Conservation (phyloP, 225 moss, liverwort and hornwort species). For the Physcomitrellopsis africana region DNA sequence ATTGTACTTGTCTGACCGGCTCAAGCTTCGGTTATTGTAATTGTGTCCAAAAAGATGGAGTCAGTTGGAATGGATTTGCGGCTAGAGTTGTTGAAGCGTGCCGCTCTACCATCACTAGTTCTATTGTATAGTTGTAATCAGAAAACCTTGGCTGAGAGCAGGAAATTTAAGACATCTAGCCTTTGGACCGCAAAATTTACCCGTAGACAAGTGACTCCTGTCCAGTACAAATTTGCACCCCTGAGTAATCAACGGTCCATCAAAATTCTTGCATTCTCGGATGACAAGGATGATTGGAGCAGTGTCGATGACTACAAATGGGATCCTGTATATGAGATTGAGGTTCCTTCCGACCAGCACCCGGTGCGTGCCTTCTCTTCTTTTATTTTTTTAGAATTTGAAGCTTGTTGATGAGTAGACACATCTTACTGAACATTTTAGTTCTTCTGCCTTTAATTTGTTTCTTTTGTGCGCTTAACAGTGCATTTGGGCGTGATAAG, state of each 20-base stretch:
- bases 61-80: conserved; percentile 37
- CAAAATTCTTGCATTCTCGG: conserved; percentile 50
- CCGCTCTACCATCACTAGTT: conserved; percentile 24
- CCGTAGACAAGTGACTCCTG: conserved; percentile 27
- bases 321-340: conserved; percentile 66
- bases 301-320: conserved; percentile 53
- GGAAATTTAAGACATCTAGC: conserved; percentile 28
- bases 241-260: conserved; percentile 32
- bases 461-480: conserved; percentile 31
- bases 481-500: conserved; percentile 34
- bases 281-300: conserved; percentile 50
- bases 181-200: conserved; percentile 38
- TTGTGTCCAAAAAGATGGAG: conserved; percentile 48
- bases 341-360: conserved; percentile 70
- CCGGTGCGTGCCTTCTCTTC: conserved; percentile 46
- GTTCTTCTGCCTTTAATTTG: conserved; percentile 7
- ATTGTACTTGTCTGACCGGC: conserved; percentile 13
- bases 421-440: neutral
- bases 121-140: conserved; percentile 33
- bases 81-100: conserved; percentile 31
- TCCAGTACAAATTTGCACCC: conserved; percentile 32
- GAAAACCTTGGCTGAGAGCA: conserved; percentile 32
- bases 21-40: conserved; percentile 28
- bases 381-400: conserved; percentile 10
- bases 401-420: conserved; percentile 22